A percentile compares a stretch with the other conserved stretches of the same genome.
Evolutionary conservation across 306 rosid species (phyloP).

Genomic region (Cicer arietinum): DNA sequence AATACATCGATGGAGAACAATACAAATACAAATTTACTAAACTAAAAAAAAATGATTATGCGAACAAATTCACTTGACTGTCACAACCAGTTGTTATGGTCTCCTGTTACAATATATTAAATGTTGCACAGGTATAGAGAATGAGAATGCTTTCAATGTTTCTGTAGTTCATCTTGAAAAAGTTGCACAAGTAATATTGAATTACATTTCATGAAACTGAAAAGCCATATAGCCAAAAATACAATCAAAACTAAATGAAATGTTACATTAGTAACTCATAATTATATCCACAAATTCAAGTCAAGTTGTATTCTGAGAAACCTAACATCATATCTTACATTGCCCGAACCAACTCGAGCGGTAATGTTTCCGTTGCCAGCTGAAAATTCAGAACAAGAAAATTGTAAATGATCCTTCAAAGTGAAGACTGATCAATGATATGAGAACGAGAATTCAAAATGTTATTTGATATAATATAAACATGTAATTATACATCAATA

Average conservation of each 20-base stretch:
- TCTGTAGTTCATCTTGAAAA: not conserved
- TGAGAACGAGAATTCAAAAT: slow-evolving; percentile 13
- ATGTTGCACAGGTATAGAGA: not conserved
- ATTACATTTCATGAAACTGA: slow-evolving; percentile 26
- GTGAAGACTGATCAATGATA: slow-evolving; percentile 18
- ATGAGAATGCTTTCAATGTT: not conserved
- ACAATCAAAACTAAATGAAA: slow-evolving; percentile 20
- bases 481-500: too few relatives aligned
- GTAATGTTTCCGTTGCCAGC: slow-evolving; percentile 86
- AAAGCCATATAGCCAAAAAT: slow-evolving; percentile 13
- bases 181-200: not conserved
- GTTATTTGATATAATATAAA: not conserved
- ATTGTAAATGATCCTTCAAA: slow-evolving; percentile 30
- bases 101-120: not conserved
- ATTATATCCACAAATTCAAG: slow-evolving; percentile 10
- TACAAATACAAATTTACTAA: too few relatives aligned
- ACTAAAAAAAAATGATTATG: too few relatives aligned
- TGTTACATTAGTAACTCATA: slow-evolving; percentile 17
- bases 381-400: slow-evolving; percentile 45
- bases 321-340: slow-evolving; percentile 46
- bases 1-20: too few relatives aligned
- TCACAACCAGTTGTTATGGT: too few relatives aligned
- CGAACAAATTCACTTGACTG: not conserved
- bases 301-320: slow-evolving; percentile 2
- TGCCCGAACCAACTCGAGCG: slow-evolving; percentile 78